phyloP scores from a whole-genome alignment of 1,284 basidiomycete genomes.

The Ustilago tritici region DNA sequence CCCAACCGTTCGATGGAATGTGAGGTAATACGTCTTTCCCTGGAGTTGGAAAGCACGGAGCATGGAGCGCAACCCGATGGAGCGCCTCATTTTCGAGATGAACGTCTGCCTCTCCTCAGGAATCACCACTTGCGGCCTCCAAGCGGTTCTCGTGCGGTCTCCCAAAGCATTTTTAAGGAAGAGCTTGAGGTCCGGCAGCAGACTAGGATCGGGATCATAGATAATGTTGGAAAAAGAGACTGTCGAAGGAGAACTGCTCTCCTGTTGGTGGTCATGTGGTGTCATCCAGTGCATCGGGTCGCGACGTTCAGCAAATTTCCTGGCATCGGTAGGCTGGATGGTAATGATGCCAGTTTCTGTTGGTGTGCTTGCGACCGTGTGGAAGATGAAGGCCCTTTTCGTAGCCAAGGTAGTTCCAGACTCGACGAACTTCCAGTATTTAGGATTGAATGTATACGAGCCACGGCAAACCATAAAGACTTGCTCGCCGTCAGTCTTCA shows the following conservation, averaged over 20 bases:
- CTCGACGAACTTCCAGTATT: neutral
- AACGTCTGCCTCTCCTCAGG: neutral
- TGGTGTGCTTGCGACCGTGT: neutral
- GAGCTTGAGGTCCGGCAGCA: neutral
- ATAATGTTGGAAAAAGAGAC: neutral
- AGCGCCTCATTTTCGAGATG: neutral
- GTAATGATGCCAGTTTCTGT: neutral
- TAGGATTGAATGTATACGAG: neutral
- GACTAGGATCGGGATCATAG: neutral
- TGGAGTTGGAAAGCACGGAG: neutral
- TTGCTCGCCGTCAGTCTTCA: neutral
- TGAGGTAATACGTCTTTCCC: neutral
- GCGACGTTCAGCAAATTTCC: neutral
- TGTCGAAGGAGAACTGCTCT: neutral
- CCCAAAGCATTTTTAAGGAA: neutral
- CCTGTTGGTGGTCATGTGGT: neutral
- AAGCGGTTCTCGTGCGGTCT: neutral
- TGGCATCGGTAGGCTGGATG: neutral
- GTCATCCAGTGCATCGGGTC: neutral
- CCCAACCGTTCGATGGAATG: neutral
- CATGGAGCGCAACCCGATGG: neutral
- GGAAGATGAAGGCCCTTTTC: neutral
- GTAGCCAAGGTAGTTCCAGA: neutral
- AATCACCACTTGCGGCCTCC: neutral
- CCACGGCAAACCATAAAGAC: slow-evolving; percentile 9